Evolutionary conservation across 1,284 basidiomycete species (phyloP).

Genomic region (Uromyces viciae-fabae): DNA sequence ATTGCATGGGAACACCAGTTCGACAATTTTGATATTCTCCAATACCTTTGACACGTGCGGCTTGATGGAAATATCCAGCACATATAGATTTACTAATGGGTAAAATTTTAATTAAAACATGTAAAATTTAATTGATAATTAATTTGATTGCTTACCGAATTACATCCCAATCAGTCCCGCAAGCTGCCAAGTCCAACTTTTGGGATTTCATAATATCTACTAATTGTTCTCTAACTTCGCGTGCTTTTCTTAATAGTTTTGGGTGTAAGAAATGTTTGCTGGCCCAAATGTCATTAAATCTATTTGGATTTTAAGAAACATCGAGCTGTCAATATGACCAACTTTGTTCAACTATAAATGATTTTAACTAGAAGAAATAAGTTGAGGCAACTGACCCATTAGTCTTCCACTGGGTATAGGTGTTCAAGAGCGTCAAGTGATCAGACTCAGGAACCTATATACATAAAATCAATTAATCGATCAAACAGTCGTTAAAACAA

Average conservation of each 20-base stretch:
- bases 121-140: neutral
- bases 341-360: too few species aligned
- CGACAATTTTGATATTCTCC: conserved; percentile 97
- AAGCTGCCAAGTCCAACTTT: conserved; percentile 84
- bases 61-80: conserved; percentile 98
- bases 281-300: conserved; percentile 79
- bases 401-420: conserved; percentile 96
- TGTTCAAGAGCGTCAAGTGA: conserved; percentile 89
- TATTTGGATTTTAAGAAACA: conserved; percentile 45
- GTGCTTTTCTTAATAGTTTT: conserved; percentile 86
- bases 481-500: neutral
- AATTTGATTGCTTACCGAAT: conserved; percentile 64
- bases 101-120: neutral
- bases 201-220: conserved; percentile 99
- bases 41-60: conserved; percentile 94
- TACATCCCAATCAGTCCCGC: conserved; percentile 91
- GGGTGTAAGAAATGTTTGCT: conserved; percentile 93
- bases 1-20: conserved; percentile 81
- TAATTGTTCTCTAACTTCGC: conserved; percentile 91
- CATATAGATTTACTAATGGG: conserved; percentile 82
- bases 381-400: conserved; percentile 69
- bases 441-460: conserved; percentile 78
- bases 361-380: too few species aligned
- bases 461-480: neutral
- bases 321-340: neutral